Evolutionary conservation across 106 monocot species (phyloP).

Genomic region (Dioscorea alata): DNA sequence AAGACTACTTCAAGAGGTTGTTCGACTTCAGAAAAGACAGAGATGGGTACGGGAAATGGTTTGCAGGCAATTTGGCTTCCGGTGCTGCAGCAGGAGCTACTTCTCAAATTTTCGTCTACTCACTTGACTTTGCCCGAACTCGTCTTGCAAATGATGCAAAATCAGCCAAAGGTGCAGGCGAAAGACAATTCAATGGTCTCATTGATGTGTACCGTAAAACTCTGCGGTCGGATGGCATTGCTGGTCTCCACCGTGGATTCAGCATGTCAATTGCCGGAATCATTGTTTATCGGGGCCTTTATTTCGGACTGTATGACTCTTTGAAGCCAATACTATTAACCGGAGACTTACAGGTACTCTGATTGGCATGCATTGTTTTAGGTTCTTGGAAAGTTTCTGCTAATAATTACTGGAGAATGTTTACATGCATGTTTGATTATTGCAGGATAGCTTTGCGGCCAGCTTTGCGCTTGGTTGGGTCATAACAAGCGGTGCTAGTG

Average conservation of each 20-base stretch:
- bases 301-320: slow-evolving; percentile 31
- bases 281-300: slow-evolving; percentile 24
- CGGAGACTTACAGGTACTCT: slow-evolving; percentile 18
- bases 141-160: slow-evolving; percentile 23
- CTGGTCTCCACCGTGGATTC: slow-evolving; percentile 25
- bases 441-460: slow-evolving; percentile 32
- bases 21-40: slow-evolving; percentile 28
- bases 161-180: slow-evolving; percentile 26
- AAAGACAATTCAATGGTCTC: slow-evolving; percentile 29
- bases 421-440: background rate
- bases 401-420: background rate
- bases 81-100: slow-evolving; percentile 26
- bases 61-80: slow-evolving; percentile 27
- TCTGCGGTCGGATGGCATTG: slow-evolving; percentile 17
- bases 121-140: slow-evolving; percentile 24
- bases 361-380: background rate
- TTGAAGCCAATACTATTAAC: slow-evolving; percentile 24
- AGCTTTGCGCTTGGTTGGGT: slow-evolving; percentile 25
- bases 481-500: slow-evolving; percentile 17
- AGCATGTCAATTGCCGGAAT: slow-evolving; percentile 20
- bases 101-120: slow-evolving; percentile 21
- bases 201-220: slow-evolving; percentile 28
- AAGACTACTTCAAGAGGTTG: slow-evolving; percentile 28
- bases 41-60: slow-evolving; percentile 32
- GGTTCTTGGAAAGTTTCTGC: background rate